These are phyloP conservation scores for Volvariella surrecta DNA, from an alignment of 1,284 basidiomycete species.

Conservation along the genomic window DNA sequence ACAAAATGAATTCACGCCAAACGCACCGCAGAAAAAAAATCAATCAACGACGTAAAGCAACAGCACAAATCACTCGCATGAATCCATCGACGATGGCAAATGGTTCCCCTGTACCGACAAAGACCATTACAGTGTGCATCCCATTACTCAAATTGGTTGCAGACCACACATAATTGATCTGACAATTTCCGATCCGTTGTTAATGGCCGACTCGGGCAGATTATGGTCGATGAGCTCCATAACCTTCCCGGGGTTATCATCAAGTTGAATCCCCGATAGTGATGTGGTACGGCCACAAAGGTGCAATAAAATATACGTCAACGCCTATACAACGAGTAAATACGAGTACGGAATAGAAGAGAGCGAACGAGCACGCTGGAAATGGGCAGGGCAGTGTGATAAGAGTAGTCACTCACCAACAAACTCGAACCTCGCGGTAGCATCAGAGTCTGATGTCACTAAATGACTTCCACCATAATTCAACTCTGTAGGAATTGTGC, in stretches of 20 bases:
- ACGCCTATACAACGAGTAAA: constrained; percentile 19
- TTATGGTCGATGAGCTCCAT: constrained; percentile 27
- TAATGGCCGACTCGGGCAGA: constrained; percentile 15
- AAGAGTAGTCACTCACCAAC: constrained; percentile 14
- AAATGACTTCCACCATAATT: constrained; percentile 22
- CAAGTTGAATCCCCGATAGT: constrained; percentile 26
- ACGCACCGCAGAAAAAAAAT: too few species aligned
- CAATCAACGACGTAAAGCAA: too few species aligned
- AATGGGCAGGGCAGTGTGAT: background rate
- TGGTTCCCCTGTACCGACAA: background rate
- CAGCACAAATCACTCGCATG: background rate
- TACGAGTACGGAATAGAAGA: too few species aligned
- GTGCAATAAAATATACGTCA: constrained; percentile 28
- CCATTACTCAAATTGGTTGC: background rate
- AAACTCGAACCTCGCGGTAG: constrained; percentile 20
- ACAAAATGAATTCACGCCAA: too few species aligned
- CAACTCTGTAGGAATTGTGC: constrained; percentile 10
- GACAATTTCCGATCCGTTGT: constrained; percentile 3
- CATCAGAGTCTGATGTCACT: constrained; percentile 16
- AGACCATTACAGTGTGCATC: background rate
- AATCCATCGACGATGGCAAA: background rate
- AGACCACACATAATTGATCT: background rate
- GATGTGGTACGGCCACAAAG: constrained; percentile 29
- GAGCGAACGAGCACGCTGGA: too few species aligned
- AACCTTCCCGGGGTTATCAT: constrained; percentile 18